Evolutionary conservation across 768 basidiomycete species (phyloP).

Genomic region (Glaciozyma martinii): DNA sequence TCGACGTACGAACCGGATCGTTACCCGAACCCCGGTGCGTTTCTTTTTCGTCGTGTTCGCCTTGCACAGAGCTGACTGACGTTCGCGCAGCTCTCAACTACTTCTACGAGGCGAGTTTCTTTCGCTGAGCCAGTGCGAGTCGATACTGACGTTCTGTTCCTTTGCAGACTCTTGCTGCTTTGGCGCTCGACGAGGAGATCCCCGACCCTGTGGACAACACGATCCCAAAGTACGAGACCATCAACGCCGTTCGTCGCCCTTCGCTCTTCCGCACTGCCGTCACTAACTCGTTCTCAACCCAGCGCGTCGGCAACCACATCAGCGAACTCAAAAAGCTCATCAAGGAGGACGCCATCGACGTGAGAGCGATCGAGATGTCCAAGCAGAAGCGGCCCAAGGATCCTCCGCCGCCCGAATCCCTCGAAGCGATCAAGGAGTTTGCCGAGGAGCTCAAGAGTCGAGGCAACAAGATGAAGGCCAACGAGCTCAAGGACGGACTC

Average conservation of each 20-base stretch:
- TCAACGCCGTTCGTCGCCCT: constrained; percentile 57
- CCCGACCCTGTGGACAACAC: constrained; percentile 69
- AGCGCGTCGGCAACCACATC: constrained; percentile 18
- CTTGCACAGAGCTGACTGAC: not conserved
- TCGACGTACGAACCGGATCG: constrained; percentile 68
- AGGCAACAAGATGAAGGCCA: constrained; percentile 2
- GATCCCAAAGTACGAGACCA: constrained; percentile 61
- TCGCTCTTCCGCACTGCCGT: not conserved
- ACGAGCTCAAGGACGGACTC: constrained; percentile 9
- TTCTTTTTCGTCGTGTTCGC: not conserved
- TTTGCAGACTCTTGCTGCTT: constrained; percentile 60
- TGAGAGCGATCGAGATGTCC: not conserved
- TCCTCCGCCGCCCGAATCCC: constrained; percentile 8
- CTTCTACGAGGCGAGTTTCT: constrained; percentile 24
- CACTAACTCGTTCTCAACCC: not conserved
- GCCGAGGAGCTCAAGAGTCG: not conserved
- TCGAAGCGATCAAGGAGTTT: constrained; percentile 9
- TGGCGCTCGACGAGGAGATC: constrained; percentile 86
- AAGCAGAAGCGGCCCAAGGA: constrained; percentile 4
- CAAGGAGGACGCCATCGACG: constrained; percentile 13
- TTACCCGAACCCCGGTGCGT: constrained; percentile 63
- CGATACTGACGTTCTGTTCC: not conserved
- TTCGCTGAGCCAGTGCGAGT: not conserved
- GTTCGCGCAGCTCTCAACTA: constrained; percentile 25
- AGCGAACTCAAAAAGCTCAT: constrained; percentile 3